Evolutionary conservation across 305 asterid species (phyloP).

Genomic region (Fraxinus floribunda): DNA sequence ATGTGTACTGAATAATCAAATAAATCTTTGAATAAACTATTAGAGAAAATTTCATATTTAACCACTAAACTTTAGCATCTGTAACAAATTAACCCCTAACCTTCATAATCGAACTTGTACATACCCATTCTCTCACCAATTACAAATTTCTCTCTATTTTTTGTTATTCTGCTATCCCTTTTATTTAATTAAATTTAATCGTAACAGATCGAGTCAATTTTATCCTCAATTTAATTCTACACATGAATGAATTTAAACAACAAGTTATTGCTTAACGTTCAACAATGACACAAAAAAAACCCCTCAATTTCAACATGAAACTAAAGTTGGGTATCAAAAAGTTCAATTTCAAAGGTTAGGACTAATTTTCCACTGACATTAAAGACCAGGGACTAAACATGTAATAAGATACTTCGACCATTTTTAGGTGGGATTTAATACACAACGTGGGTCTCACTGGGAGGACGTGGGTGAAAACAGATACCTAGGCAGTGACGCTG

Average conservation of each 20-base stretch:
- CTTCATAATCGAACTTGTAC: no score
- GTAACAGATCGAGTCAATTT: neutral
- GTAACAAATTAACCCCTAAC: neutral
- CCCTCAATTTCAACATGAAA: neutral
- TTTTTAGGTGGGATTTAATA: neutral
- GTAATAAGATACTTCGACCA: neutral
- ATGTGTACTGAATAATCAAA: no score
- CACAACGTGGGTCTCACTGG: no score
- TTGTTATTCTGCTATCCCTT: neutral
- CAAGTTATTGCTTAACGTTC: neutral
- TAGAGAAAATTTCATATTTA: neutral
- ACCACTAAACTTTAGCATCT: neutral
- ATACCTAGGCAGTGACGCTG: slow-evolving; percentile 9
- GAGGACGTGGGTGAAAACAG: slow-evolving; percentile 2
- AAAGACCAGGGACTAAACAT: neutral
- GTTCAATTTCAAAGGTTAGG: neutral
- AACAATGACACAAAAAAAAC: no score
- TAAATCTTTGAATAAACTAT: no score
- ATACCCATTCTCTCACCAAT: no score
- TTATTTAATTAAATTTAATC: no score
- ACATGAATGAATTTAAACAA: neutral
- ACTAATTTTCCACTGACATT: neutral
- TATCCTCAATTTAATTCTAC: neutral
- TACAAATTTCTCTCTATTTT: neutral
- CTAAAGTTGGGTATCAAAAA: neutral